Conservation (phyloP, 768 basidiomycete species). For the Collybia sp. region DNA sequence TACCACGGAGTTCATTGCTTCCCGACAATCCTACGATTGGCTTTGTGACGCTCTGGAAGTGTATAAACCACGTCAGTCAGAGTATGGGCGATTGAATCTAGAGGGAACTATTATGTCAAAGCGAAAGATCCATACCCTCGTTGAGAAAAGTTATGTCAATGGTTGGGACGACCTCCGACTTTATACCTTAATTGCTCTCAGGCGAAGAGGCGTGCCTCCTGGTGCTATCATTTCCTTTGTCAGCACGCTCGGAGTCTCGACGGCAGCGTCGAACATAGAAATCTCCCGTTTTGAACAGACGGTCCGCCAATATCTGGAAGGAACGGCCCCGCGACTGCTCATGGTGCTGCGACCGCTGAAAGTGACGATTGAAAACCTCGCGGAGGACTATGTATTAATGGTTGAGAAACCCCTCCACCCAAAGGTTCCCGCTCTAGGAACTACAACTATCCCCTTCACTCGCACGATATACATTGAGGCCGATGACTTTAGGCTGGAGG, state of each 20-base stretch:
- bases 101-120: slow-evolving; percentile 97
- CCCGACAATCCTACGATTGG: slow-evolving; percentile 98
- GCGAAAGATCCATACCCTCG: slow-evolving; percentile 87
- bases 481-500: slow-evolving; percentile 89
- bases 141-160: slow-evolving; percentile 75
- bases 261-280: slow-evolving; percentile 77
- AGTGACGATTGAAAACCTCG: slow-evolving; percentile 86
- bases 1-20: slow-evolving; percentile 92
- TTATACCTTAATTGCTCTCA: slow-evolving; percentile 93
- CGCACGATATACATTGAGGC: slow-evolving; percentile 87
- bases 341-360: slow-evolving; percentile 91
- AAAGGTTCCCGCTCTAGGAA: slow-evolving; percentile 85
- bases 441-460: slow-evolving; percentile 79
- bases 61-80: slow-evolving; percentile 96
- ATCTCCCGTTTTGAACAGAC: slow-evolving; percentile 85
- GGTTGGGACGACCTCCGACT: slow-evolving; percentile 99
- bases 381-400: slow-evolving; percentile 77
- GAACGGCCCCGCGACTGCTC: slow-evolving; percentile 79
- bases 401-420: slow-evolving; percentile 93
- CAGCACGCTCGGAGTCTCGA: slow-evolving; percentile 91
- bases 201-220: slow-evolving; percentile 94
- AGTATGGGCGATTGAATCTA: slow-evolving; percentile 89
- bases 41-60: slow-evolving; percentile 96
- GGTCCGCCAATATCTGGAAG: slow-evolving; percentile 87
- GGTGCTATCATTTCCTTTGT: slow-evolving; percentile 94